phyloP scores from a whole-genome alignment of 1,284 basidiomycete genomes.

The Cystobasidiaceae sp. region DNA sequence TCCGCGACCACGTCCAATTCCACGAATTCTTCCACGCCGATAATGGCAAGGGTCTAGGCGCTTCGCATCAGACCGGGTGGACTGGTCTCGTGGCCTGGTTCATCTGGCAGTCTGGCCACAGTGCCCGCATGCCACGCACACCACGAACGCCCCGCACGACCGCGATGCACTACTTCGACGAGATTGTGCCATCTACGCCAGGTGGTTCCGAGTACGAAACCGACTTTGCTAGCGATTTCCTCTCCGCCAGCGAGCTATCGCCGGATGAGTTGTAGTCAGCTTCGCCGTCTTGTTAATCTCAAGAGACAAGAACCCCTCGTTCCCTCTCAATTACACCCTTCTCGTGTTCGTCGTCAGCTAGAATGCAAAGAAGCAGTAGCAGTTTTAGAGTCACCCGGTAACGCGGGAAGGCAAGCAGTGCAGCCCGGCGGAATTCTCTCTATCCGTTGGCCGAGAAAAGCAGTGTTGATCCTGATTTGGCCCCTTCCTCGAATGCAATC shows the following conservation, averaged over 20 bases:
- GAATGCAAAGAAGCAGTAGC: no score
- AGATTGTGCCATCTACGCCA: constrained; percentile 34
- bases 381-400: no score
- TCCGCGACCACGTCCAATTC: constrained; percentile 93
- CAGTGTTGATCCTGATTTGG: no score
- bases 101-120: constrained; percentile 51
- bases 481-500: no score
- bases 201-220: constrained; percentile 33
- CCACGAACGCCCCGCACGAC: constrained; percentile 72
- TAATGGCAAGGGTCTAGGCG: constrained; percentile 82
- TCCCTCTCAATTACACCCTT: no score
- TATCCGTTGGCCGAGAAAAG: no score
- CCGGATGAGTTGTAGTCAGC: constrained; percentile 30
- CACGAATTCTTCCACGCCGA: constrained; percentile 98
- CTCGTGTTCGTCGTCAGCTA: no score
- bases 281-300: not conserved
- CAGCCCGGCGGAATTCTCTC: no score
- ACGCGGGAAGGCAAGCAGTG: no score
- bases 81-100: constrained; percentile 82
- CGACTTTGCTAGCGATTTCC: constrained; percentile 13
- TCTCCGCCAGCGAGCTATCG: constrained; percentile 28
- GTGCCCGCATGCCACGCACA: constrained; percentile 43
- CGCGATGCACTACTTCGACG: constrained; percentile 77
- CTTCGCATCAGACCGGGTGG: constrained; percentile 82
- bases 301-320: no score